A percentile compares a stretch with the other conserved stretches of the same genome.
These are phyloP conservation scores for Lactifluus volemus DNA, from an alignment of 768 basidiomycete genomes.

Conservation along the genomic window DNA sequence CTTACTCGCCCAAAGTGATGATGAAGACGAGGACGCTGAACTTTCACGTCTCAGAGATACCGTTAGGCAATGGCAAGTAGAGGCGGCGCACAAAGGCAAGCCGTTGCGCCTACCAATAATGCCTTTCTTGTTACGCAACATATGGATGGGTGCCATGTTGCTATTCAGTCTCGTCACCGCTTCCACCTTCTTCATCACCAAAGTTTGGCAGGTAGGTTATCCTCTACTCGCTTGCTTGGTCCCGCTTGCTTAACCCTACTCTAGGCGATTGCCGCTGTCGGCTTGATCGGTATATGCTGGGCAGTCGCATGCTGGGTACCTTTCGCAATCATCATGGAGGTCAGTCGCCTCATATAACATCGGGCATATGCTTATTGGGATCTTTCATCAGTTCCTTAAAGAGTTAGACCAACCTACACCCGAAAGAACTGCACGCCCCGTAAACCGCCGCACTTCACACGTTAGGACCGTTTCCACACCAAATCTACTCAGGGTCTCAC, in stretches of 20 bases:
- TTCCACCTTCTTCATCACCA: constrained; percentile 80
- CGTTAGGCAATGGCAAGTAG: constrained; percentile 76
- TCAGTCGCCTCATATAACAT: constrained; percentile 23
- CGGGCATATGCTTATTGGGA: not conserved
- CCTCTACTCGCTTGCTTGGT: not conserved
- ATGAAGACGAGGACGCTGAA: constrained; percentile 72
- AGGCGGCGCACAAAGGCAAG: constrained; percentile 67
- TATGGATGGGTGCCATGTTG: constrained; percentile 84
- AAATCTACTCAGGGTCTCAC: constrained; percentile 26
- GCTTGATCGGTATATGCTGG: constrained; percentile 89
- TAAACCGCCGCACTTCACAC: constrained; percentile 37
- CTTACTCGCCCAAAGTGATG: constrained; percentile 58
- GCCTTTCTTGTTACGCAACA: constrained; percentile 87
- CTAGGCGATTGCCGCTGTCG: constrained; percentile 75
- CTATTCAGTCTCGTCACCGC: constrained; percentile 73
- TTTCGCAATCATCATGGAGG: constrained; percentile 98
- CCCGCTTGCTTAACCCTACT: not conserved
- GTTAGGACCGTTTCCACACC: constrained; percentile 48
- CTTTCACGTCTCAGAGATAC: constrained; percentile 56
- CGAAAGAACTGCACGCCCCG: not conserved
- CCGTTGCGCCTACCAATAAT: constrained; percentile 74
- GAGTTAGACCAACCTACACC: constrained; percentile 11
- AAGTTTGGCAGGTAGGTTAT: constrained; percentile 53
- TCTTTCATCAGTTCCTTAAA: constrained; percentile 14
- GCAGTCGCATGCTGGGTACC: constrained; percentile 98